Evolutionary conservation across 805 yeast species (phyloP).

Genomic region (Dipodascus geniculatus): DNA sequence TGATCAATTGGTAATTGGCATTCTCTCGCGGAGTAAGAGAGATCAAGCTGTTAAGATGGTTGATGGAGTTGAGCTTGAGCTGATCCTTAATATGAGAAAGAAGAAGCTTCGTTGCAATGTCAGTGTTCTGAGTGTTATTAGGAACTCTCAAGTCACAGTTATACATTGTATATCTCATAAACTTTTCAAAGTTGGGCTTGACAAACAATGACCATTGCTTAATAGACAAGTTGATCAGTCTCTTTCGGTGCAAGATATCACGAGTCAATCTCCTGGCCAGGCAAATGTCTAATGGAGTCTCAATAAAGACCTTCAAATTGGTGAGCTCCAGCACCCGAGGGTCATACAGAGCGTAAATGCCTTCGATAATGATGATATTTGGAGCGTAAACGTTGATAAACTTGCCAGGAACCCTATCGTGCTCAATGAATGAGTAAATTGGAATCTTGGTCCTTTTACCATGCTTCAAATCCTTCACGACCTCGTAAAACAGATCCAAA

Average conservation of each 20-base stretch:
- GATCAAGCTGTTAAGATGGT: constrained; percentile 55
- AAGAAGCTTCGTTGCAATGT: constrained; percentile 66
- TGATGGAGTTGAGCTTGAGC: constrained; percentile 47
- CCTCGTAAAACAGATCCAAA: constrained; percentile 53
- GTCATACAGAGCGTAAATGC: constrained; percentile 74
- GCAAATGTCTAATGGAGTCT: constrained; percentile 88
- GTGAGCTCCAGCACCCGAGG: constrained; percentile 56
- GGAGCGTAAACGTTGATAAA: constrained; percentile 82
- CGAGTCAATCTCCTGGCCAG: constrained; percentile 78
- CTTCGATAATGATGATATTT: constrained; percentile 85
- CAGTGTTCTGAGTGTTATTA: constrained; percentile 65
- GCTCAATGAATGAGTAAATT: constrained; percentile 53
- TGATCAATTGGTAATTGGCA: constrained; percentile 18
- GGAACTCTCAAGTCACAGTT: constrained; percentile 87
- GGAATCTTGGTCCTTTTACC: constrained; percentile 63
- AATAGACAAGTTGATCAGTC: constrained; percentile 73
- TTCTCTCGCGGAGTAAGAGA: constrained; percentile 29
- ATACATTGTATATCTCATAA: constrained; percentile 63
- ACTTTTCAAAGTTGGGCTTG: constrained; percentile 78
- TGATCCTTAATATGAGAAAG: constrained; percentile 71
- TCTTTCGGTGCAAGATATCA: constrained; percentile 75
- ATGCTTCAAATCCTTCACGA: constrained; percentile 52
- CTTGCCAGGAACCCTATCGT: constrained; percentile 43
- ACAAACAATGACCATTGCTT: constrained; percentile 86
- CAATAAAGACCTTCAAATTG: constrained; percentile 84